phyloP scores from a whole-genome alignment of 345 rosid genomes.

The Kandelia obovata region DNA sequence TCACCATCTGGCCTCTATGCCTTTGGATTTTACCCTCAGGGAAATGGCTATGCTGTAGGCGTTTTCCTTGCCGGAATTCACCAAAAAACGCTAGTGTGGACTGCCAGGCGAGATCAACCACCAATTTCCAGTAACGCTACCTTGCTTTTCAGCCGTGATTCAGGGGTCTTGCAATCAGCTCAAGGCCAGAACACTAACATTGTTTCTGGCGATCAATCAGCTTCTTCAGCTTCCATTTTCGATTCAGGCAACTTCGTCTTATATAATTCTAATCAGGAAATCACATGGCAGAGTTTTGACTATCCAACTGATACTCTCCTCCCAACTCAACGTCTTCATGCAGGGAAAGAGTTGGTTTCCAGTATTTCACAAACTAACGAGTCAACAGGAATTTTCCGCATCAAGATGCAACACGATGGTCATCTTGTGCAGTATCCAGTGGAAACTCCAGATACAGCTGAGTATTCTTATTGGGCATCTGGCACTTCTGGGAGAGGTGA shows the following conservation, averaged over 20 bases:
- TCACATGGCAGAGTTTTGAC: conserved; percentile 22
- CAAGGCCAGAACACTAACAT: not conserved
- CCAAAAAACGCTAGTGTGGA: conserved; percentile 15
- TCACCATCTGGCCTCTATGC: conserved; percentile 35
- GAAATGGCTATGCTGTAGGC: conserved; percentile 25
- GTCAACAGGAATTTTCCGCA: conserved; percentile 11
- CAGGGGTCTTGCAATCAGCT: conserved; percentile 7
- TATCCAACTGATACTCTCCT: conserved; percentile 19
- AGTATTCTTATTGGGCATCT: conserved; percentile 8
- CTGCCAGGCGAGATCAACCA: conserved; percentile 13
- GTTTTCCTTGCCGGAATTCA: conserved; percentile 21
- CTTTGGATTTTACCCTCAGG: conserved; percentile 33
- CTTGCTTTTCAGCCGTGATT: conserved; percentile 3
- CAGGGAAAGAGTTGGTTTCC: conserved; percentile 11
- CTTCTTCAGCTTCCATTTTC: conserved; percentile 18
- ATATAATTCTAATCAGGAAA: not conserved
- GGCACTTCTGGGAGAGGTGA: not conserved
- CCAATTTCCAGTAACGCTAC: conserved; percentile 13
- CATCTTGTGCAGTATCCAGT: conserved; percentile 28
- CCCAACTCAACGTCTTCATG: conserved; percentile 13
- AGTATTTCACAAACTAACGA: conserved; percentile 10
- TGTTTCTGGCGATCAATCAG: not conserved
- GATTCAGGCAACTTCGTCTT: conserved; percentile 26
- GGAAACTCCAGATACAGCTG: not conserved
- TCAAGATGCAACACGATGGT: conserved; percentile 27